phyloP scores from a whole-genome alignment of 345 rosid genomes.

The Leavenworthia alabamica region DNA sequence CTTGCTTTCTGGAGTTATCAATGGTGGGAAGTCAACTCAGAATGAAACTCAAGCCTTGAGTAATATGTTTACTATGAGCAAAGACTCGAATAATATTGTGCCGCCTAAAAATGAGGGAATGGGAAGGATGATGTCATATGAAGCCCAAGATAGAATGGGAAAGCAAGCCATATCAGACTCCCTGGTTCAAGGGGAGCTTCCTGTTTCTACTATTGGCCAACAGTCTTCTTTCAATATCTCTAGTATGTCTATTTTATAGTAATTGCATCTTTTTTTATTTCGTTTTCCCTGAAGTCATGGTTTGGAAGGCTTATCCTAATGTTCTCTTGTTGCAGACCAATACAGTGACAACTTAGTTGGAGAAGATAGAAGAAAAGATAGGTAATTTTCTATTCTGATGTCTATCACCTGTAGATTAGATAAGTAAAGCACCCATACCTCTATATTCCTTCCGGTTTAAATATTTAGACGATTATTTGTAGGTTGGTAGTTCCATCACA shows the following conservation, averaged over 20 bases:
- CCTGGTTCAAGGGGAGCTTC: conserved; percentile 28
- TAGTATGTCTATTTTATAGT: conserved; percentile 23
- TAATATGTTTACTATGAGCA: conserved; percentile 26
- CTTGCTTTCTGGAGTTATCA: conserved; percentile 29
- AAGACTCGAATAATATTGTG: conserved; percentile 25
- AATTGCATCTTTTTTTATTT: neutral
- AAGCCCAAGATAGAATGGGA: conserved; percentile 33
- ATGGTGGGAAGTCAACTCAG: conserved; percentile 19
- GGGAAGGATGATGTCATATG: conserved; percentile 30
- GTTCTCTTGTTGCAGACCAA: conserved; percentile 26
- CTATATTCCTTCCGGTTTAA: neutral
- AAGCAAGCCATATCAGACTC: conserved; percentile 31
- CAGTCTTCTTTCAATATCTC: conserved; percentile 32
- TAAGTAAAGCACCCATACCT: neutral
- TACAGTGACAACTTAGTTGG: conserved; percentile 33
- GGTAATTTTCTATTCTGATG: conserved; percentile 30
- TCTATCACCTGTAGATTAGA: neutral
- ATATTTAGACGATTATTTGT: neutral
- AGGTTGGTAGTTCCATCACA: conserved; percentile 33
- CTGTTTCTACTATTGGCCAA: conserved; percentile 27
- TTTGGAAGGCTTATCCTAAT: conserved; percentile 2
- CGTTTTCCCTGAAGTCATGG: neutral
- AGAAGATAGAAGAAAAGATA: conserved; percentile 37
- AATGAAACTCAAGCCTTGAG: conserved; percentile 28
- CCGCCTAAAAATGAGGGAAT: conserved; percentile 31